Conservation (phyloP, 31 red algal species). For the Porphyra umbilicalis region DNA sequence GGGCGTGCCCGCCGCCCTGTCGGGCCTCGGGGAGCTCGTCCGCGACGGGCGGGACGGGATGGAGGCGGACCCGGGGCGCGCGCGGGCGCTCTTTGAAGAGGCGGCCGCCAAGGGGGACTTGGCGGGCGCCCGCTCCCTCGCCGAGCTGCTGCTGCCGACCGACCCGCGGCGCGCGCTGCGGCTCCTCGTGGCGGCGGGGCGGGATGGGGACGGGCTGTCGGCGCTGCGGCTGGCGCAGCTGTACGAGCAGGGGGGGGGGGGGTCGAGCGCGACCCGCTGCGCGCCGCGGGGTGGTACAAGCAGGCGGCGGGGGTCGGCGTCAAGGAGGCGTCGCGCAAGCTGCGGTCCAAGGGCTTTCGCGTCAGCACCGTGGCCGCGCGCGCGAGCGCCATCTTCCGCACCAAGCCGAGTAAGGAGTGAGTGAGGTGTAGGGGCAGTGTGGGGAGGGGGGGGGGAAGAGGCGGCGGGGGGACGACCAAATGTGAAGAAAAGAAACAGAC, state of each 20-base stretch:
- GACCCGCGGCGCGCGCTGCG: background rate
- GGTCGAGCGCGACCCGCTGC: background rate
- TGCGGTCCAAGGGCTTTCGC: background rate
- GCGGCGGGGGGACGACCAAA: background rate
- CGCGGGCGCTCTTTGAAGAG: background rate
- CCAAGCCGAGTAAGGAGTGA: background rate
- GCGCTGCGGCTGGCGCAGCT: background rate
- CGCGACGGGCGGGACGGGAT: background rate
- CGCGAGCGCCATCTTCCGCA: background rate
- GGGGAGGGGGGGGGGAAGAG: background rate
- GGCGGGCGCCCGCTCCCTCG: background rate
- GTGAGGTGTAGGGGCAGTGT: background rate
- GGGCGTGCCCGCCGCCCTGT: background rate
- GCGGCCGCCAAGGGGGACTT: background rate
- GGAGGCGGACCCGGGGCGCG: background rate
- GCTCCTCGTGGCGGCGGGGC: background rate
- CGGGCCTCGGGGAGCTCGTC: background rate
- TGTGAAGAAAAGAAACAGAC: too few relatives aligned
- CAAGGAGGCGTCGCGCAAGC: background rate
- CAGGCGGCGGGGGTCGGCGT: background rate
- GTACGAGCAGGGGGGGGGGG: background rate
- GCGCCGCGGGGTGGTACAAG: background rate
- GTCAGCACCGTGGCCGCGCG: background rate
- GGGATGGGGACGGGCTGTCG: background rate
- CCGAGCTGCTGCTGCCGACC: background rate